phyloP scores from a whole-genome alignment of 768 basidiomycete genomes.

The Mycena sanguinolenta region DNA sequence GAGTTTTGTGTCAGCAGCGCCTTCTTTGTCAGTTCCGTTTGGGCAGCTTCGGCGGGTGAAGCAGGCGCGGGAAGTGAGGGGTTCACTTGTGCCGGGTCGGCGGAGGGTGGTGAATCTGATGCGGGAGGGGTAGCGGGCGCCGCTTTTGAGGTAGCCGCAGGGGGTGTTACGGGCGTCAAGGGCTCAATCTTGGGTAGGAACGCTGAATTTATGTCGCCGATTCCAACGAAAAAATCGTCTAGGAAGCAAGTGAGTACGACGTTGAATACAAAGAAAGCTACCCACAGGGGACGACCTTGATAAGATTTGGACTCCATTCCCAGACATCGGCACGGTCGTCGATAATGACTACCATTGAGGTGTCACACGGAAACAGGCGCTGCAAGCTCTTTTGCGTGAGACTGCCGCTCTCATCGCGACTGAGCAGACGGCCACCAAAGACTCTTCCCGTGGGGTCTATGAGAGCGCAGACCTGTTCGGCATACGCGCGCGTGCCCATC shows the following conservation, averaged over 20 bases:
- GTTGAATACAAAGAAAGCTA: slow-evolving; percentile 19
- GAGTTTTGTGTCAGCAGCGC: slow-evolving; percentile 79
- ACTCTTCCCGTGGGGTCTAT: slow-evolving; percentile 90
- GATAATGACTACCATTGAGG: slow-evolving; percentile 98
- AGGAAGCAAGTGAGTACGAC: slow-evolving; percentile 32
- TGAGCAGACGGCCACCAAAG: slow-evolving; percentile 91
- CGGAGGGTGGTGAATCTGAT: slow-evolving; percentile 36
- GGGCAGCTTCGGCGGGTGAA: slow-evolving; percentile 51
- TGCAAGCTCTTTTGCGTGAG: slow-evolving; percentile 93
- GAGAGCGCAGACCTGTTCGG: slow-evolving; percentile 92
- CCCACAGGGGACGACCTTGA: slow-evolving; percentile 96
- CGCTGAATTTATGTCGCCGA: slow-evolving; percentile 97
- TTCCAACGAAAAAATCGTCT: slow-evolving; percentile 99
- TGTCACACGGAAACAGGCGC: slow-evolving; percentile 95
- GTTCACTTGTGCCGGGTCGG: slow-evolving; percentile 43
- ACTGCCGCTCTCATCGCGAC: slow-evolving; percentile 96
- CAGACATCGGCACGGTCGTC: slow-evolving; percentile 99
- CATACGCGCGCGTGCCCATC: slow-evolving; percentile 98
- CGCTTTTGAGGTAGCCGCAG: slow-evolving; percentile 36
- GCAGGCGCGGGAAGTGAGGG: slow-evolving; percentile 14
- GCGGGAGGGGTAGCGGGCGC: not conserved
- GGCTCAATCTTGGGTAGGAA: slow-evolving; percentile 88
- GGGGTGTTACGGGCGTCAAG: slow-evolving; percentile 51
- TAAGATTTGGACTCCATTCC: slow-evolving; percentile 96
- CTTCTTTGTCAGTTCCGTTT: slow-evolving; percentile 59